Base-by-base conservation (phyloP, 2,329 filamentous ascomycete species). In the Dactylellina parvicollis region DNA sequence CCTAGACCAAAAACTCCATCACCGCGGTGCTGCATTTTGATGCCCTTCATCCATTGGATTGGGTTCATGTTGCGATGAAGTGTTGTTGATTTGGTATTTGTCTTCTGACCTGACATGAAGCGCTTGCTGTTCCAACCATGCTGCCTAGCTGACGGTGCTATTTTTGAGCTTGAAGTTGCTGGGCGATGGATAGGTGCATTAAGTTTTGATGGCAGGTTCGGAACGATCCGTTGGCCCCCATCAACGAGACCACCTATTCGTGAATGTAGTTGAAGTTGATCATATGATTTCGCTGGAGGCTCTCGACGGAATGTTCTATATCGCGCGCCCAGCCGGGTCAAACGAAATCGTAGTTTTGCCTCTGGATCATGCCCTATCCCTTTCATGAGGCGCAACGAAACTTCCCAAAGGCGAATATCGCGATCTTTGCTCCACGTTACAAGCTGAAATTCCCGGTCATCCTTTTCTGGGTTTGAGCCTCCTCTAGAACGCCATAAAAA, bases 361-460 rank as follows among this genome's bases (percentile, higher is more conserved):
- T 75, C 69, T 2, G 77, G 75, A 47, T 78, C 77, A 28, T 78
- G 77, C 3, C 77, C 77, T 30, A 78, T 75, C 66, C 36, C 78
- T 75, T 55, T 61, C 76, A 75, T 80, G 73, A 42, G 46, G 61
- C 24, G 77, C 56, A 59, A 75, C 10, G 76, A 66, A 10, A 78
- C 75, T 34, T 88, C 88, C 79, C 96, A 91, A 26, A 97, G 84
- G 52, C 90, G 89, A 28, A 97, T 83, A 78, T 92, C 87, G 76
- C 90, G 90, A 79, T 97, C 94, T 52, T 91, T 89, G 24, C 92
- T 92, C 93, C 93, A 97, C 0, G 93, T 93, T 0, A 97, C 91
- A 16, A 97, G 84, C 80, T 97, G 93, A 75, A 96, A 97, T 57
- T 97, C 93, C 77, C 94, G 87, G 74, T 92, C 84, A 77, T 97